Percentiles rank a stretch among this genome's conserved stretches.
phyloP scores from a whole-genome alignment of 495 filamentous ascomycete genomes.

The Entonaema liquescens region DNA sequence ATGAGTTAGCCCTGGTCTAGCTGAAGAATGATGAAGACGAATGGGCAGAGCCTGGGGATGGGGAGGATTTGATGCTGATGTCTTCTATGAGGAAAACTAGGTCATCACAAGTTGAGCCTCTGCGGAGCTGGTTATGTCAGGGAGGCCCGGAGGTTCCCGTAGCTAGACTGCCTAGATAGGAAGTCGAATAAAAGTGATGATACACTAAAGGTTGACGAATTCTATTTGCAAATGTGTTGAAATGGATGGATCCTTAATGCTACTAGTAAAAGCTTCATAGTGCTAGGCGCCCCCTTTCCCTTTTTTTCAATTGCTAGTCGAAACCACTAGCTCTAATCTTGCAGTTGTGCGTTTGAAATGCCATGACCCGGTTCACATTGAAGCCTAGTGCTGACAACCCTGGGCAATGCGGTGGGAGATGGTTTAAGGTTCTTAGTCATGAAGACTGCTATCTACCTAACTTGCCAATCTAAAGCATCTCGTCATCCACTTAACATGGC shows the following conservation, averaged over 20 bases:
- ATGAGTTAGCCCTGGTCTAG: conserved; percentile 34
- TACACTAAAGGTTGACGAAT: too few relatives aligned
- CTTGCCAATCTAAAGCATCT: too few relatives aligned
- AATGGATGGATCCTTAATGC: not conserved
- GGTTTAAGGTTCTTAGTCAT: too few relatives aligned
- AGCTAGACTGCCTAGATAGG: conserved; percentile 12
- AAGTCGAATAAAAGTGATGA: conserved; percentile 24
- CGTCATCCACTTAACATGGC: too few relatives aligned
- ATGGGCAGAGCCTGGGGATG: conserved; percentile 26
- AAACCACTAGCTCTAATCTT: too few relatives aligned
- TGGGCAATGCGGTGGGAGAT: too few relatives aligned
- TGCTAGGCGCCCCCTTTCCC: too few relatives aligned
- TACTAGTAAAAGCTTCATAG: not conserved
- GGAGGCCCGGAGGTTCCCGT: conserved; percentile 19
- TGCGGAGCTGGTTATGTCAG: conserved; percentile 15
- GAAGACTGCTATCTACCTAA: too few relatives aligned
- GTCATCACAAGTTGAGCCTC: conserved; percentile 19
- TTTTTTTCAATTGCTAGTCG: too few relatives aligned
- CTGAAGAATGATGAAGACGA: conserved; percentile 18
- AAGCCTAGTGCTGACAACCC: too few relatives aligned
- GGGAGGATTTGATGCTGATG: conserved; percentile 18
- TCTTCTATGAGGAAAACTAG: conserved; percentile 27
- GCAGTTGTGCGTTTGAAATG: too few relatives aligned
- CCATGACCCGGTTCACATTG: too few relatives aligned
- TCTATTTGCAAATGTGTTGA: not conserved